Evolutionary conservation across 495 filamentous ascomycete genomes (phyloP).

Genomic region (Durotheca rogersii): DNA sequence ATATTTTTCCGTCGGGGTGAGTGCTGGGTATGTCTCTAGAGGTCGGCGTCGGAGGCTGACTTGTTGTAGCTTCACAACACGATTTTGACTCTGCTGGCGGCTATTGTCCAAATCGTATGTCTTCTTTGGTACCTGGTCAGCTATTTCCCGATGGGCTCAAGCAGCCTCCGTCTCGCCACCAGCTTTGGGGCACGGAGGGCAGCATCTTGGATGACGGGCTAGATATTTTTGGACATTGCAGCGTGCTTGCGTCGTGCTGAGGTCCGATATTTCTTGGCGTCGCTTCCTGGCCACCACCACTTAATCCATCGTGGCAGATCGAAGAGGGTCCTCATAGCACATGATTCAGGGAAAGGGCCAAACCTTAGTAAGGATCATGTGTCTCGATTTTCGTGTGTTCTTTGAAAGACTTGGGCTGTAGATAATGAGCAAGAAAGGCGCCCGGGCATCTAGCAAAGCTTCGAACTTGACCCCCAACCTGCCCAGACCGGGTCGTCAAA

Average conservation of each 20-base stretch:
- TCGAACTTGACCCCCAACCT: neutral
- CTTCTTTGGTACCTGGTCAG: conserved; percentile 93
- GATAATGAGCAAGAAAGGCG: no score
- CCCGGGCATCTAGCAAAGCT: neutral
- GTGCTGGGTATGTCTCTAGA: conserved; percentile 40
- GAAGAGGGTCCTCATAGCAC: neutral
- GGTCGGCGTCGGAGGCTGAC: conserved; percentile 20
- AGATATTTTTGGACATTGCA: conserved; percentile 22
- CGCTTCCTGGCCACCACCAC: neutral
- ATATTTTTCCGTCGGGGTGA: conserved; percentile 88
- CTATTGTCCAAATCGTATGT: conserved; percentile 77
- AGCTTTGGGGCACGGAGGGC: conserved; percentile 81
- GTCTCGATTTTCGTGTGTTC: neutral
- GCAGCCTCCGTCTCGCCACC: conserved; percentile 80
- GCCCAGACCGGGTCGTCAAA: conserved; percentile 1
- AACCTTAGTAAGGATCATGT: neutral
- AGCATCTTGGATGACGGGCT: conserved; percentile 85
- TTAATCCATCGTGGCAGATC: conserved; percentile 1
- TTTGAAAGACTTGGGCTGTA: neutral
- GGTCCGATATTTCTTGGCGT: neutral
- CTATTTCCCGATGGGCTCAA: conserved; percentile 97
- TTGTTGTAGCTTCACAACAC: conserved; percentile 69
- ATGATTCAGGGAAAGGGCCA: neutral
- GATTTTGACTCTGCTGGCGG: conserved; percentile 78
- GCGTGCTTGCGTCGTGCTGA: neutral